These are phyloP conservation scores for Paraphaeosphaeria minitans DNA, from an alignment of 2,329 filamentous ascomycete species.

Conservation along the genomic window DNA sequence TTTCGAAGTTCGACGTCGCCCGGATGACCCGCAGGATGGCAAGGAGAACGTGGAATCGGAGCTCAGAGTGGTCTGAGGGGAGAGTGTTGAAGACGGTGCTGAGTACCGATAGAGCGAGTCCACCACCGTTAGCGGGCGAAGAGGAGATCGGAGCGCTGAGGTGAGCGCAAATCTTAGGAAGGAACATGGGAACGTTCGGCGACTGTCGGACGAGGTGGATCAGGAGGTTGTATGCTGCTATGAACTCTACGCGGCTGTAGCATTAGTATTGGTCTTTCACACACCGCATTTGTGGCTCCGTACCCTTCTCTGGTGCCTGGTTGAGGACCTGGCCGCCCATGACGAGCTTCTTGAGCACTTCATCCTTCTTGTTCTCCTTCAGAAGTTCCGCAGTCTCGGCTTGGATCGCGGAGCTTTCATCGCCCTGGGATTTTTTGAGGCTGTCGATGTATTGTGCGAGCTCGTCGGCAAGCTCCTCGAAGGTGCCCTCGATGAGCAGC, in stretches of 20 bases:
- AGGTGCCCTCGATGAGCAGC: conserved; percentile 83
- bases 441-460: conserved; percentile 92
- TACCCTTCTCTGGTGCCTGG: conserved; percentile 84
- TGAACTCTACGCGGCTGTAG: conserved; percentile 69
- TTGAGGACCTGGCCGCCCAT: conserved; percentile 78
- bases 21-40: conserved; percentile 85
- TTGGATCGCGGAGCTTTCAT: conserved; percentile 59
- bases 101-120: conserved; percentile 86
- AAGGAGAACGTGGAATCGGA: conserved; percentile 88
- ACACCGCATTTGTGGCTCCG: conserved; percentile 19
- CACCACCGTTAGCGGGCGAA: conserved; percentile 82
- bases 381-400: conserved; percentile 73
- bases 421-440: conserved; percentile 67
- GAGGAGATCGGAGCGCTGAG: conserved; percentile 82
- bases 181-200: conserved; percentile 80
- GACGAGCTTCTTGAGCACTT: conserved; percentile 87
- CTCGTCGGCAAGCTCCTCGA: conserved; percentile 91
- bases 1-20: conserved; percentile 72
- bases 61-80: conserved; percentile 68
- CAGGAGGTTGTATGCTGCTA: conserved; percentile 94
- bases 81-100: conserved; percentile 98
- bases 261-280: conserved; percentile 30
- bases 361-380: conserved; percentile 72
- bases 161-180: conserved; percentile 86
- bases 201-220: conserved; percentile 91